phyloP scores from a whole-genome alignment of 2,329 filamentous ascomycete genomes.

The Fusarium tuaranense region DNA sequence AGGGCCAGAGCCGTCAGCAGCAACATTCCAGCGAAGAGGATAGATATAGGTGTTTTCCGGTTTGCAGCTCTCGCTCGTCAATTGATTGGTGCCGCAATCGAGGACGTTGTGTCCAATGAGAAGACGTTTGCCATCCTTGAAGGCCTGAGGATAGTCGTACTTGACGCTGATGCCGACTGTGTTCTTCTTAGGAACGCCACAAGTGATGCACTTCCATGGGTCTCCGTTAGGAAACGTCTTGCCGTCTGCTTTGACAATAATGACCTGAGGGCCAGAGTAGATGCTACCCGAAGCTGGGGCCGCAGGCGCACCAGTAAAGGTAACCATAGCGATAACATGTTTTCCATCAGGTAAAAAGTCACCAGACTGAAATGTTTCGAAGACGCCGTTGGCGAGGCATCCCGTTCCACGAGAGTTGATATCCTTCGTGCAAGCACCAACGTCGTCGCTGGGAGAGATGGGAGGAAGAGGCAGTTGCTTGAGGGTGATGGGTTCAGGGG shows the following conservation, averaged over 20 bases:
- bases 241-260: conserved; percentile 56
- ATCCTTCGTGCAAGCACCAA: not conserved
- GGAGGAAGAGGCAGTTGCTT: conserved; percentile 17
- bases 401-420: conserved; percentile 14
- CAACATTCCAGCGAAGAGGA: conserved; percentile 25
- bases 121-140: conserved; percentile 51
- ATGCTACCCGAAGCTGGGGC: conserved; percentile 53
- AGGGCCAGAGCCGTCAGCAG: conserved; percentile 42
- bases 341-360: conserved; percentile 56
- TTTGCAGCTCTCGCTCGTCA: conserved; percentile 42
- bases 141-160: conserved; percentile 57
- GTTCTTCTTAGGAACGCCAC: conserved; percentile 52
- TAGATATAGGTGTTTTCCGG: not conserved
- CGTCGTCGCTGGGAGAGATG: not conserved
- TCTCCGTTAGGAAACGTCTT: conserved; percentile 56
- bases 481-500: conserved; percentile 7
- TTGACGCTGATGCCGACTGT: conserved; percentile 18
- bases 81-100: conserved; percentile 50
- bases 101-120: conserved; percentile 50
- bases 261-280: conserved; percentile 55
- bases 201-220: conserved; percentile 60
- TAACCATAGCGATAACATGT: conserved; percentile 54
- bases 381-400: not conserved
- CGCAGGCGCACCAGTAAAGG: conserved; percentile 56
- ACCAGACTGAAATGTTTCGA: conserved; percentile 2